Percentiles rank a stretch among this genome's conserved stretches.
Conservation (phyloP, 2,329 filamentous ascomycete species). For the Byssothecium circinans region DNA sequence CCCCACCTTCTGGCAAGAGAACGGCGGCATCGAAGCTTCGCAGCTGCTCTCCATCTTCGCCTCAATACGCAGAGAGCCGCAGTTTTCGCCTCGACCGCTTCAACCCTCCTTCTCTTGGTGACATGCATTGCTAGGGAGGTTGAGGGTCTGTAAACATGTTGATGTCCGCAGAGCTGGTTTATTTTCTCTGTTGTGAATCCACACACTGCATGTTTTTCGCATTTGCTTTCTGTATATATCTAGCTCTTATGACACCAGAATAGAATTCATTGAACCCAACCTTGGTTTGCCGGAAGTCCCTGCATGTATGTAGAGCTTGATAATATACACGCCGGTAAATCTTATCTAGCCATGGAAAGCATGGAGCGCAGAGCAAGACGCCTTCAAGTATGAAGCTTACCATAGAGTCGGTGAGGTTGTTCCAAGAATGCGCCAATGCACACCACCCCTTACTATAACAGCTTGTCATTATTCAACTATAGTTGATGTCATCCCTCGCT, state of each 20-base stretch:
- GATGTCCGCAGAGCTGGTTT: background rate
- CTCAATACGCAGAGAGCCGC: conserved; percentile 24
- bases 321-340: no score
- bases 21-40: conserved; percentile 34
- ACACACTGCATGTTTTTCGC: background rate
- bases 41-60: conserved; percentile 39
- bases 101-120: conserved; percentile 39
- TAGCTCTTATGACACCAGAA: background rate
- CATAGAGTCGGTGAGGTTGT: no score
- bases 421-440: no score
- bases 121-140: conserved; percentile 1
- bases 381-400: no score
- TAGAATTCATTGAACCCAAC: no score
- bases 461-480: no score
- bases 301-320: no score
- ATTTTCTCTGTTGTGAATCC: background rate
- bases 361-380: no score
- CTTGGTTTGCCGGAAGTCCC: no score
- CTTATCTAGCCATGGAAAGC: no score
- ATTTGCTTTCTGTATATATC: background rate
- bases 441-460: no score
- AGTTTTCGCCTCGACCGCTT: conserved; percentile 24
- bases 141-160: background rate
- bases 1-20: conserved; percentile 40
- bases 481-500: no score